Evolutionary conservation across 345 rosid genomes (phyloP).

Genomic region (Jatropha curcas): DNA sequence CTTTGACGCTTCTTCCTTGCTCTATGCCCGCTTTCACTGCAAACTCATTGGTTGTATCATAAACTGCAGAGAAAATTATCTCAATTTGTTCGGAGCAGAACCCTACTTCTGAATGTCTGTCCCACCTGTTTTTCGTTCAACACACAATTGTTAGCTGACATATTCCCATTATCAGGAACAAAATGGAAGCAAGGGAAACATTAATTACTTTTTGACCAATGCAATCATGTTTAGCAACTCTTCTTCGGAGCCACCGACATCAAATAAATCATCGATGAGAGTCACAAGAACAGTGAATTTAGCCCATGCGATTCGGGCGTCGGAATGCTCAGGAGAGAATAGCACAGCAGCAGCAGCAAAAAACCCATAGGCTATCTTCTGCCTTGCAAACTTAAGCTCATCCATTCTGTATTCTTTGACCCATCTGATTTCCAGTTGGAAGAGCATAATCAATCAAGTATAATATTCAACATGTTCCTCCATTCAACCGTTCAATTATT

Average conservation of each 20-base stretch:
- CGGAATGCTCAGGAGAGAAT: not conserved
- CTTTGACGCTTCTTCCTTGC: conserved; percentile 12
- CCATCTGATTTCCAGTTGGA: conserved; percentile 19
- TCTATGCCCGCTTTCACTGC: conserved; percentile 1
- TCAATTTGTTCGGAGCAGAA: conserved; percentile 20
- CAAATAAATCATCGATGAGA: conserved; percentile 22
- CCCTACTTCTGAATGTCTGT: not conserved
- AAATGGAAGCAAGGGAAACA: not conserved
- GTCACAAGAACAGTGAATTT: conserved; percentile 18
- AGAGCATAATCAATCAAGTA: too few species aligned
- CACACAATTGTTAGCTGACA: too few species aligned
- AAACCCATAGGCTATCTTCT: conserved; percentile 15
- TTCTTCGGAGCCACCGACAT: conserved; percentile 17
- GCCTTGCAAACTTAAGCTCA: conserved; percentile 22
- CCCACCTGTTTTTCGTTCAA: conserved; percentile 13
- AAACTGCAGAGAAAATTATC: conserved; percentile 16
- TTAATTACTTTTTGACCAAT: conserved; percentile 13
- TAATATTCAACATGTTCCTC: too few species aligned
- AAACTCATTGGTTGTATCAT: conserved; percentile 17
- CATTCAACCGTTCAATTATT: too few species aligned
- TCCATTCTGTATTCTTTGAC: conserved; percentile 11
- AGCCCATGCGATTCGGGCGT: conserved; percentile 22
- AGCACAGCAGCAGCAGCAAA: conserved; percentile 13
- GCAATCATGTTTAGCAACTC: conserved; percentile 17
- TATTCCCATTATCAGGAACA: too few species aligned